These are phyloP conservation scores for Didymella sp. DNA, from an alignment of 2,329 filamentous ascomycete species.

Conservation along the genomic window DNA sequence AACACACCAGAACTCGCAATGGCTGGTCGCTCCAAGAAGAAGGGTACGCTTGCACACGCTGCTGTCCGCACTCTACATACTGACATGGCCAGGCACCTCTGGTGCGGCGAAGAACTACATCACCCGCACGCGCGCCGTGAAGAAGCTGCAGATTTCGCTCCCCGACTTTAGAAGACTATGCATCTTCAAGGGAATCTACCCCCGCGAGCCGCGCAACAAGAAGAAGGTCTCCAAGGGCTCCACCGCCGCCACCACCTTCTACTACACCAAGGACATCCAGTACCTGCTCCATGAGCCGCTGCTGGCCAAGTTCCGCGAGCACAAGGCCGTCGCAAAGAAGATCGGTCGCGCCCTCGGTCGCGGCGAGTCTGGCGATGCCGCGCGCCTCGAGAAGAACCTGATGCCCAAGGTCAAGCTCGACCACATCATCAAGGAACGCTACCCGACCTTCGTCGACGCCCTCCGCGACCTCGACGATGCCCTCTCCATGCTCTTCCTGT, in stretches of 20 bases:
- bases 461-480: constrained; percentile 95
- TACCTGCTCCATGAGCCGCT: constrained; percentile 97
- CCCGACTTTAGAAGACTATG: constrained; percentile 97
- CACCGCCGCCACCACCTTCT: constrained; percentile 90
- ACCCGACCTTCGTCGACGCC: constrained; percentile 95
- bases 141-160: constrained; percentile 95
- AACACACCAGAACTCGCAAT: constrained; percentile 31
- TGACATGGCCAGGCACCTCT: constrained; percentile 67
- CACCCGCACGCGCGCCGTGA: constrained; percentile 93
- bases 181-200: constrained; percentile 99
- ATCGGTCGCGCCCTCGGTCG: constrained; percentile 90
- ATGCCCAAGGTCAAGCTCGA: constrained; percentile 90
- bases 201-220: constrained; percentile 93
- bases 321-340: constrained; percentile 97
- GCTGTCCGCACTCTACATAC: constrained; percentile 9
- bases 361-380: constrained; percentile 87
- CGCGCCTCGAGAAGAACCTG: constrained; percentile 87
- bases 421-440: constrained; percentile 96
- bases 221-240: constrained; percentile 95
- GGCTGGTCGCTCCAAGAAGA: constrained; percentile 58
- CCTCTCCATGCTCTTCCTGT: constrained; percentile 94
- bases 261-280: constrained; percentile 93
- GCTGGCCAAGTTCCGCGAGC: constrained; percentile 92
- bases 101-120: constrained; percentile 98
- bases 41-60: constrained; percentile 61